A percentile compares a stretch with the other conserved stretches of the same genome.
Evolutionary conservation across 2,329 filamentous ascomycete species (phyloP).

Genomic region (Cadophora malorum): DNA sequence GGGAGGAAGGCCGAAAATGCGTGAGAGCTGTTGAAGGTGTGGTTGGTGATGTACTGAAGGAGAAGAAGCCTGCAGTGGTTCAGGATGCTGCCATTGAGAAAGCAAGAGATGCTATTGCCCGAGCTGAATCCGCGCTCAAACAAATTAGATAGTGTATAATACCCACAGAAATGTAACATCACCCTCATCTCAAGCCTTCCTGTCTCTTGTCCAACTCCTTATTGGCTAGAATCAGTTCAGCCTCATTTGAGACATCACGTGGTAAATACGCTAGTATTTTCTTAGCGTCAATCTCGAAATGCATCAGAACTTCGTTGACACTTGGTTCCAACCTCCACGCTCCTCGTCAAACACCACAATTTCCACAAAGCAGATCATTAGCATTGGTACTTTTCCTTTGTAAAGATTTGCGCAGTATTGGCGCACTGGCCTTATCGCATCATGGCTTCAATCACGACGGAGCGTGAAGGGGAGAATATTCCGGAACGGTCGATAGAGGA

Average conservation of each 20-base stretch:
- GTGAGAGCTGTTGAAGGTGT: conserved; percentile 62
- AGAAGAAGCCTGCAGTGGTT: conserved; percentile 23
- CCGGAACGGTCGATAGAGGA: neutral
- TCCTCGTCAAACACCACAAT: neutral
- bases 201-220: neutral
- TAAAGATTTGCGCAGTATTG: conserved; percentile 18
- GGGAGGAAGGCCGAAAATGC: conserved; percentile 69
- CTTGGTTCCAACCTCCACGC: neutral
- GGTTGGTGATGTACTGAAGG: conserved; percentile 54
- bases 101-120: conserved; percentile 34
- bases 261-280: conserved; percentile 8
- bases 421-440: conserved; percentile 15
- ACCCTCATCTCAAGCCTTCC: neutral
- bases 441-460: conserved; percentile 26
- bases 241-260: conserved; percentile 10
- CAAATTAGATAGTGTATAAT: conserved; percentile 34
- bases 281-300: conserved; percentile 1
- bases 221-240: neutral
- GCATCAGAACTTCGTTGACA: neutral
- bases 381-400: conserved; percentile 29
- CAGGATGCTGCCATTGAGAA: conserved; percentile 35
- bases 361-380: neutral
- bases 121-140: conserved; percentile 34
- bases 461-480: conserved; percentile 9
- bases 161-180: conserved; percentile 22